phyloP scores from a whole-genome alignment of 441 rosid species.

The Dalechampia spathulata region DNA sequence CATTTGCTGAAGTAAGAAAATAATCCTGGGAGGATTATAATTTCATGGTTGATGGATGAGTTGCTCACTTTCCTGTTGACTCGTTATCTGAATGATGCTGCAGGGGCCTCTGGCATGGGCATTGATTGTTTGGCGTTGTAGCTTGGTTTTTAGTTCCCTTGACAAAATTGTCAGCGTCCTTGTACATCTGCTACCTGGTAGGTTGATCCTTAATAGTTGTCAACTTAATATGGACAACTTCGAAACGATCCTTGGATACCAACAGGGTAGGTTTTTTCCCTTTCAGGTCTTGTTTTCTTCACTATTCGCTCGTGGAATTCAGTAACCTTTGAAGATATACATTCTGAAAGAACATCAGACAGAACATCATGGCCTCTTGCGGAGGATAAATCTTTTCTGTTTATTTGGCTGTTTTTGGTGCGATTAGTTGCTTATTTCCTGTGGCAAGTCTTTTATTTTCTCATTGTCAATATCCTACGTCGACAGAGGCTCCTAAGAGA shows the following conservation, averaged over 20 bases:
- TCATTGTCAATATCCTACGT: slow-evolving; percentile 84
- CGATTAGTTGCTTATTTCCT: slow-evolving; percentile 77
- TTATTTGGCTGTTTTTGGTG: slow-evolving; percentile 80
- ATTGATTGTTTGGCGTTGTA: slow-evolving; percentile 91
- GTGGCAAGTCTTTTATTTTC: slow-evolving; percentile 88
- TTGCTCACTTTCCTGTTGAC: too few species aligned
- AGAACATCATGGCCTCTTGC: slow-evolving; percentile 80
- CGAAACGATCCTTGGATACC: background rate
- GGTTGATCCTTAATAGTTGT: too few species aligned
- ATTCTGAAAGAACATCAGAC: slow-evolving; percentile 57
- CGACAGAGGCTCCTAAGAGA: slow-evolving; percentile 85
- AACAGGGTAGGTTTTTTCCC: slow-evolving; percentile 15
- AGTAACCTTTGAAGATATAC: slow-evolving; percentile 82
- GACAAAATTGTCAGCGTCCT: slow-evolving; percentile 96
- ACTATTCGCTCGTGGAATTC: slow-evolving; percentile 99
- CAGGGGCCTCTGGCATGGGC: slow-evolving; percentile 99
- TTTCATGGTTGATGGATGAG: slow-evolving; percentile 6
- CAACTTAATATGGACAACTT: too few species aligned
- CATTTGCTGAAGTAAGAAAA: slow-evolving; percentile 87
- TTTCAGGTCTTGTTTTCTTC: slow-evolving; percentile 88
- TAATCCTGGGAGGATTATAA: too few species aligned
- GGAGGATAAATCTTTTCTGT: slow-evolving; percentile 66
- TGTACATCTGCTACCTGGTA: slow-evolving; percentile 95
- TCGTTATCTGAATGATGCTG: slow-evolving; percentile 18
- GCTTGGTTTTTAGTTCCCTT: slow-evolving; percentile 86